A percentile compares a stretch with the other conserved stretches of the same genome.
Conservation (phyloP, 2,329 filamentous ascomycete species). For the Geosmithia flava region DNA sequence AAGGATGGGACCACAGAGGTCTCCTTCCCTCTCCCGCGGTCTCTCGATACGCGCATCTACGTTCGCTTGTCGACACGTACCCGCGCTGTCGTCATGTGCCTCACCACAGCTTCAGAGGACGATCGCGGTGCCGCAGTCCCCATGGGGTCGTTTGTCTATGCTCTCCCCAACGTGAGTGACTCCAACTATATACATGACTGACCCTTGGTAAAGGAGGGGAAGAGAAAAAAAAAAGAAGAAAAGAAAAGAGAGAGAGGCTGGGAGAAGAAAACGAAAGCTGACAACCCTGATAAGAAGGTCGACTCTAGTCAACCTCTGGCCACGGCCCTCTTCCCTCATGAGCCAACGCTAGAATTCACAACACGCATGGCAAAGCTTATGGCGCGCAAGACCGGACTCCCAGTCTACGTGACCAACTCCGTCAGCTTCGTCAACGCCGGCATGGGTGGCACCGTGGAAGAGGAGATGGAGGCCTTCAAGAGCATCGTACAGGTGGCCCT, state of each 20-base stretch:
- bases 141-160: slow-evolving; percentile 88
- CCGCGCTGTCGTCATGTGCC: slow-evolving; percentile 46
- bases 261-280: not conserved
- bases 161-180: slow-evolving; percentile 67
- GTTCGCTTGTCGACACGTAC: slow-evolving; percentile 44
- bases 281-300: slow-evolving; percentile 25
- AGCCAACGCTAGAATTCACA: slow-evolving; percentile 74
- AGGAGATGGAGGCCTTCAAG: slow-evolving; percentile 84
- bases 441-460: slow-evolving; percentile 72
- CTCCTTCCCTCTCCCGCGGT: slow-evolving; percentile 47
- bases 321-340: slow-evolving; percentile 66
- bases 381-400: slow-evolving; percentile 57
- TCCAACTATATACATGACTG: not conserved
- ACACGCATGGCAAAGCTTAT: slow-evolving; percentile 74
- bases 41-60: slow-evolving; percentile 49
- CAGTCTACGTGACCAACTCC: slow-evolving; percentile 86
- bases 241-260: not conserved
- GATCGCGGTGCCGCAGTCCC: slow-evolving; percentile 35
- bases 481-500: slow-evolving; percentile 57
- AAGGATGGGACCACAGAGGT: slow-evolving; percentile 22
- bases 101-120: slow-evolving; percentile 44
- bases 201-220: too few relatives aligned
- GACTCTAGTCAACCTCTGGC: slow-evolving; percentile 52
- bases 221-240: not conserved
- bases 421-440: slow-evolving; percentile 63